A percentile compares a stretch with the other conserved stretches of the same genome.
Conservation (phyloP, 2,329 filamentous ascomycete genomes). For the Xylaria hypoxylon region DNA sequence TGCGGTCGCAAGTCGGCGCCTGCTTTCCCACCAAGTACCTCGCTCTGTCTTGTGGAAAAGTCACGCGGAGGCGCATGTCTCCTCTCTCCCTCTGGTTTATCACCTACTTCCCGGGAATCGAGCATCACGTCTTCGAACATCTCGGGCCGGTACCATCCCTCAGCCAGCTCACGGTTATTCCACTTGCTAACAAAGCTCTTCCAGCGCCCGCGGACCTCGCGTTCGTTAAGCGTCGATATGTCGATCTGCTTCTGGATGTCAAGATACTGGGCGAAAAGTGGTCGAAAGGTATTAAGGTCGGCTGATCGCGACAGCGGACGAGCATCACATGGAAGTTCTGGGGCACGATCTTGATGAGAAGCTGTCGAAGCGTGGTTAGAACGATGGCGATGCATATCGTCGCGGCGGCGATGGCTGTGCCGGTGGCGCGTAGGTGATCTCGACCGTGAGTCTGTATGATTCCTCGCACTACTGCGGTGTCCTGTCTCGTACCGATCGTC, state of each 20-base stretch:
- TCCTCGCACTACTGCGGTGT: background rate
- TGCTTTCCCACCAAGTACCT: background rate
- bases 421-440: conserved; percentile 29
- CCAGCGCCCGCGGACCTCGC: conserved; percentile 86
- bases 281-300: conserved; percentile 73
- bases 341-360: conserved; percentile 23
- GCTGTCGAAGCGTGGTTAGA: conserved; percentile 9
- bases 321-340: conserved; percentile 73
- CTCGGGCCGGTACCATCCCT: conserved; percentile 92
- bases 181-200: conserved; percentile 93
- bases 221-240: conserved; percentile 75
- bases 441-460: conserved; percentile 16
- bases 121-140: conserved; percentile 62
- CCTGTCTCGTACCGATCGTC: background rate
- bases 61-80: background rate
- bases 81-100: background rate
- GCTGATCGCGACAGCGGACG: conserved; percentile 71
- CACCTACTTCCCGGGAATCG: background rate
- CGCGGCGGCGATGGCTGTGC: conserved; percentile 34
- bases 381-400: conserved; percentile 27
- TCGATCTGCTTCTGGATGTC: conserved; percentile 85
- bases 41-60: background rate
- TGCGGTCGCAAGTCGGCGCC: conserved; percentile 4
- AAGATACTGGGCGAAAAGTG: conserved; percentile 85
- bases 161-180: conserved; percentile 88